A percentile compares a stretch with the other conserved stretches of the same genome.
Conservation (phyloP, 768 basidiomycete genomes). For the Phylloporus sp. region DNA sequence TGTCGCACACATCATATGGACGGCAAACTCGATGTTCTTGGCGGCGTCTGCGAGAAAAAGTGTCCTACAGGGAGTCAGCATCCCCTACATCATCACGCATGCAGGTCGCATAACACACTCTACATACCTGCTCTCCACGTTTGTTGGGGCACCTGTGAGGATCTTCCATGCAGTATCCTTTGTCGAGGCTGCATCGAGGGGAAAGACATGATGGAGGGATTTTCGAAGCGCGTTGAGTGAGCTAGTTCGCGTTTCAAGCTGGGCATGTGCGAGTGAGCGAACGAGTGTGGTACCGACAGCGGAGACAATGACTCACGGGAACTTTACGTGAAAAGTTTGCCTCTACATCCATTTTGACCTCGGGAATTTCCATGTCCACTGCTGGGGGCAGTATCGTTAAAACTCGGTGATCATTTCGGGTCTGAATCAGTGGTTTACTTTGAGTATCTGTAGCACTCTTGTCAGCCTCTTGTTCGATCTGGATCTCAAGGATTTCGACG, state of each 20-base stretch:
- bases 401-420: neutral
- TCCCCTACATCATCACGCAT: neutral
- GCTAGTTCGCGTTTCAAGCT: conserved; percentile 35
- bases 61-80: conserved; percentile 28
- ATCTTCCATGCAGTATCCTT: conserved; percentile 27
- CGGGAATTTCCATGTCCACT: conserved; percentile 20
- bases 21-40: conserved; percentile 43
- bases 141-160: conserved; percentile 12
- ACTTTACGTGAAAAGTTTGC: conserved; percentile 39
- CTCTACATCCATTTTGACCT: conserved; percentile 36
- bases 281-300: neutral
- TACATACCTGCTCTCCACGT: conserved; percentile 23
- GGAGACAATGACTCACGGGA: conserved; percentile 25
- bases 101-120: neutral
- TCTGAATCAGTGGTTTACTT: neutral
- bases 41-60: conserved; percentile 39
- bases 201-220: conserved; percentile 29
- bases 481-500: conserved; percentile 11
- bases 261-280: neutral
- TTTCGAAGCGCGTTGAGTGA: conserved; percentile 38
- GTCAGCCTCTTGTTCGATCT: neutral
- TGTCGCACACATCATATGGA: conserved; percentile 47
- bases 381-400: neutral
- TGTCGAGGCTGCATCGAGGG: conserved; percentile 1
- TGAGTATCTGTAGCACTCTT: neutral